Base-by-base conservation (phyloP, 768 basidiomycete genomes). In the Hericium alpestre region DNA sequence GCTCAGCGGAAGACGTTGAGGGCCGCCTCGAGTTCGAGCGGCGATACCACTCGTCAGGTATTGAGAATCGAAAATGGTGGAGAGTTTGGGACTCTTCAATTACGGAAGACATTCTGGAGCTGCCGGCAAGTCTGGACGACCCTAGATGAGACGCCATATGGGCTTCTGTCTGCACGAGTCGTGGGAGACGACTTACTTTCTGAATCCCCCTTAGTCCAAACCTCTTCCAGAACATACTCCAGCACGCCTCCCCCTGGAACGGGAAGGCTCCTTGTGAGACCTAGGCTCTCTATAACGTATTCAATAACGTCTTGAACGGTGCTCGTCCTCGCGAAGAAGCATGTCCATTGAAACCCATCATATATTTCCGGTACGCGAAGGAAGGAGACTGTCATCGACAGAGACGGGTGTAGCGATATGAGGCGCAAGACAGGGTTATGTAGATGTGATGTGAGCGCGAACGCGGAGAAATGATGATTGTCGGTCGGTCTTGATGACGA, bases 11-110 rank as follows among this genome's bases (percentile, higher is more conserved):
- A 22, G 73, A 66, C 13, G 71, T 69, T 1, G 81, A 80, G 2
- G 75, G 64, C 40, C 70, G 72, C 0, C 80, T 79, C 7, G 82
- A 77, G 59, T 79, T 86, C 18, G 82, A 80, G 16, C 86, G 79
- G 56, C 82, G 81, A 68, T 82, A 91, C 90, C 85, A 91, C 65
- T 86, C 84, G 54, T 86, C 86, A 1, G 86, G 86, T 8, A 92
- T 80, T 59, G 83, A 86, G 56, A 90, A 78, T 25, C 77, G 75
- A 64, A 86, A 80, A 8, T 61, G 65, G 9, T 80, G 79, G 18
- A 64, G 71, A 1, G 76, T 76, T 27, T 72, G 70, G 60, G 76
- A 74, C 1, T 74, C 72, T 61, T 66, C 67, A 16, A 80, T 55
- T 39, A 82, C 66, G n/a, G 72, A 66, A 25, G 74, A 77, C 2